phyloP scores from a whole-genome alignment of 495 filamentous ascomycete species.

The Gamarada debralockiae region DNA sequence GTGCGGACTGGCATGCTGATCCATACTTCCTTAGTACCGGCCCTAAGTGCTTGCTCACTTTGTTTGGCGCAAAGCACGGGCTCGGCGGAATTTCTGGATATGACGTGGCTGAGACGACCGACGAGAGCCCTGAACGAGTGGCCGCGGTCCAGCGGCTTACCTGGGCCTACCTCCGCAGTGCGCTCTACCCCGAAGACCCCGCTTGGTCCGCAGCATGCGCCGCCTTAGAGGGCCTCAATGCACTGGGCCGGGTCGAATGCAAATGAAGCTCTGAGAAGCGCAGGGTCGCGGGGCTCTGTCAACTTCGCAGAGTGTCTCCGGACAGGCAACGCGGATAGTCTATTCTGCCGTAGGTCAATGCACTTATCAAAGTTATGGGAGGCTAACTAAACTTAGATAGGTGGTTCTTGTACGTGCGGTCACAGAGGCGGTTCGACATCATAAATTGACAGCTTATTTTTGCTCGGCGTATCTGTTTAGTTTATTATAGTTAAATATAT shows the following conservation, averaged over 20 bases:
- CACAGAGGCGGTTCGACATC: no score
- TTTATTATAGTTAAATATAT: no score
- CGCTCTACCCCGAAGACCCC: slow-evolving; percentile 32
- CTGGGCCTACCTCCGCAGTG: slow-evolving; percentile 37
- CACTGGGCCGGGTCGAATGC: slow-evolving; percentile 34
- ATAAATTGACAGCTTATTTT: no score
- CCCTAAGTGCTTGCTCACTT: slow-evolving; percentile 32
- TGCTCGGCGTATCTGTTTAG: no score
- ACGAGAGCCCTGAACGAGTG: slow-evolving; percentile 37
- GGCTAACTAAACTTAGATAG: no score
- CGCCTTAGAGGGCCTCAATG: slow-evolving; percentile 25
- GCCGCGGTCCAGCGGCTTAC: slow-evolving; percentile 35
- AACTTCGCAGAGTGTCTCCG: no score
- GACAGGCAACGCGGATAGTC: no score
- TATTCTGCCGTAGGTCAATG: no score
- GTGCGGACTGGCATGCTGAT: slow-evolving; percentile 39
- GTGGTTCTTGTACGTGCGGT: no score
- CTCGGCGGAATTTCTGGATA: slow-evolving; percentile 39
- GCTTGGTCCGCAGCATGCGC: slow-evolving; percentile 31
- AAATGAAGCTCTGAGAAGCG: no score
- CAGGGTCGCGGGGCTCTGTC: no score
- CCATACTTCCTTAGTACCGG: slow-evolving; percentile 32
- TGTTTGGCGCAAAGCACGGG: slow-evolving; percentile 32
- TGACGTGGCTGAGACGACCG: slow-evolving; percentile 35
- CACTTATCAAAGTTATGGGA: no score